phyloP scores from a whole-genome alignment of 1,284 basidiomycete species.

The Xanthoconium separans region DNA sequence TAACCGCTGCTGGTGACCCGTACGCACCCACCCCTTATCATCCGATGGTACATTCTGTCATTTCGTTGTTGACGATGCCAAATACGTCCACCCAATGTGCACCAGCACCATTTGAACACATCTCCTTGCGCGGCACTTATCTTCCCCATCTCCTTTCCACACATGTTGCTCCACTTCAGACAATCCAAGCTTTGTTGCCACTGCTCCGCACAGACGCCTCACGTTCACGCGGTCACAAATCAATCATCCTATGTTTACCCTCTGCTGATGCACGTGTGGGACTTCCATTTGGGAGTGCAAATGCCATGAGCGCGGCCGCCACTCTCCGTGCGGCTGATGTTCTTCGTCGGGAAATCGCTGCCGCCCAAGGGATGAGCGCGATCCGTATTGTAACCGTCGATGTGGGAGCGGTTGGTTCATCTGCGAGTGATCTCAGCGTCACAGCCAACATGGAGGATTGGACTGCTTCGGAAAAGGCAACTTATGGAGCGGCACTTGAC shows the following conservation, averaged over 20 bases:
- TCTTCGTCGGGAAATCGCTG: slow-evolving; percentile 66
- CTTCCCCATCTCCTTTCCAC: slow-evolving; percentile 67
- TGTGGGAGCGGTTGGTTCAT: slow-evolving; percentile 32
- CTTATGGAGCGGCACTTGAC: slow-evolving; percentile 66
- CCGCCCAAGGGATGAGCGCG: slow-evolving; percentile 47
- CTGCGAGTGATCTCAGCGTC: background rate
- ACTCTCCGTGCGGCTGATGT: slow-evolving; percentile 69
- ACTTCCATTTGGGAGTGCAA: slow-evolving; percentile 60
- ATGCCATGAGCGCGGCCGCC: slow-evolving; percentile 68
- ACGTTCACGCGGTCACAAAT: slow-evolving; percentile 52
- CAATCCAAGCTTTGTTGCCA: slow-evolving; percentile 74
- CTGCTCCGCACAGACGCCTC: slow-evolving; percentile 63
- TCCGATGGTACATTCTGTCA: slow-evolving; percentile 67
- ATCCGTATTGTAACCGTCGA: slow-evolving; percentile 68
- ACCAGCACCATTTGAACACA: slow-evolving; percentile 67
- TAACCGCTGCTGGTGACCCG: slow-evolving; percentile 74
- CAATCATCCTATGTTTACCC: slow-evolving; percentile 69
- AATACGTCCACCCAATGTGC: slow-evolving; percentile 32
- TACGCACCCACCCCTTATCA: slow-evolving; percentile 61
- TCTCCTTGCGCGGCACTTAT: slow-evolving; percentile 62
- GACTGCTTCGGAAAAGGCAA: slow-evolving; percentile 67
- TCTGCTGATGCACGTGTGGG: slow-evolving; percentile 68
- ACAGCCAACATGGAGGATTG: slow-evolving; percentile 52
- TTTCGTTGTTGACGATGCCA: slow-evolving; percentile 67
- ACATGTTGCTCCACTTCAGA: slow-evolving; percentile 71